These are phyloP conservation scores for Wallemia ichthyophaga DNA, from an alignment of 1,284 basidiomycete genomes.

Conservation along the genomic window DNA sequence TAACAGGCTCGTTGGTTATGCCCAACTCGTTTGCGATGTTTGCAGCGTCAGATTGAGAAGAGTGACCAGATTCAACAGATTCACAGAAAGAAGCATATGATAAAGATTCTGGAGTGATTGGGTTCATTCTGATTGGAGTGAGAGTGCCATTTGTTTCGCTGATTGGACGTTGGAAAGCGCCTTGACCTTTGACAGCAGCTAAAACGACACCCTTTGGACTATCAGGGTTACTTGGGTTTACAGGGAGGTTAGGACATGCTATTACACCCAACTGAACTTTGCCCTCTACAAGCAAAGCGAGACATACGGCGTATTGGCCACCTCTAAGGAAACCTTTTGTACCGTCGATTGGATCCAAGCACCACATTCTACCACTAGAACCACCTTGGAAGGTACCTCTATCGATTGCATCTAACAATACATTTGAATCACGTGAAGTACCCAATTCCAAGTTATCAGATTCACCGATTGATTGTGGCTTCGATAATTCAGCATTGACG, in stretches of 20 bases:
- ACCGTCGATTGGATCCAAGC: constrained; percentile 70
- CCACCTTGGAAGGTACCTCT: constrained; percentile 56
- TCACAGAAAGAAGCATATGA: constrained; percentile 23
- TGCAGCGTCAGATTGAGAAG: constrained; percentile 53
- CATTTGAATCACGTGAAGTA: constrained; percentile 22
- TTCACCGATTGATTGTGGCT: constrained; percentile 11
- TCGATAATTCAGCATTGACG: constrained; percentile 43
- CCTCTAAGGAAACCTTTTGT: constrained; percentile 87
- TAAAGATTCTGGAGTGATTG: background rate
- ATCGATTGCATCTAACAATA: constrained; percentile 60
- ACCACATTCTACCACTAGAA: constrained; percentile 47
- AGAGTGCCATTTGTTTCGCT: constrained; percentile 6
- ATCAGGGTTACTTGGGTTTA: constrained; percentile 27
- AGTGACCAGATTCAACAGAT: constrained; percentile 75
- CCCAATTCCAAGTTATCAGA: constrained; percentile 23
- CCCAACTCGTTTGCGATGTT: constrained; percentile 38
- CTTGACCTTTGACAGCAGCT: constrained; percentile 49
- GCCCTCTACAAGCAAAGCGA: constrained; percentile 63
- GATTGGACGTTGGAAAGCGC: constrained; percentile 22
- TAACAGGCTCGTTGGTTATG: constrained; percentile 33
- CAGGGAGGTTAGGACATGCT: constrained; percentile 65
- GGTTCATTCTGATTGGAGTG: constrained; percentile 27
- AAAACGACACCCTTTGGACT: constrained; percentile 48
- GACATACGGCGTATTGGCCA: constrained; percentile 87
- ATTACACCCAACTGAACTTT: constrained; percentile 65